These are phyloP conservation scores for Zygoascus bituminiphila DNA, from an alignment of 805 yeast species.

Conservation along the genomic window DNA sequence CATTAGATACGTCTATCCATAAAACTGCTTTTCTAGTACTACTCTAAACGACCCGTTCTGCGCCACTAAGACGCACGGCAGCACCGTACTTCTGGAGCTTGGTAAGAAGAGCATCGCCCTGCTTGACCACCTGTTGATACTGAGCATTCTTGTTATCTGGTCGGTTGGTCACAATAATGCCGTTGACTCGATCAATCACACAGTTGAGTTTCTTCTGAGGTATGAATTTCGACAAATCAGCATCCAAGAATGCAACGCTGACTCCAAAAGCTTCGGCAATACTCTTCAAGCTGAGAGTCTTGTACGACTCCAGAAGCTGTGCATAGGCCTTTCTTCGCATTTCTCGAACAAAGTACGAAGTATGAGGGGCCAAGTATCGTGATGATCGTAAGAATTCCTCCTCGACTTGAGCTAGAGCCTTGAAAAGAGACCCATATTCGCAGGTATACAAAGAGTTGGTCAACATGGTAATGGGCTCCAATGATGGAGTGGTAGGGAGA, in stretches of 20 bases:
- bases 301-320: slow-evolving; percentile 89
- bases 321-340: slow-evolving; percentile 92
- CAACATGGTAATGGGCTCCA: slow-evolving; percentile 74
- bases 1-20: background rate
- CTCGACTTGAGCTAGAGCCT: slow-evolving; percentile 66
- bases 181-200: slow-evolving; percentile 91
- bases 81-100: slow-evolving; percentile 96
- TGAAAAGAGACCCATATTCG: slow-evolving; percentile 75
- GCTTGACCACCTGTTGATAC: slow-evolving; percentile 79
- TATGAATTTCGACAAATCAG: slow-evolving; percentile 79
- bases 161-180: slow-evolving; percentile 85
- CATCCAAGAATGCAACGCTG: slow-evolving; percentile 74
- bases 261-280: slow-evolving; percentile 95
- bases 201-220: slow-evolving; percentile 92
- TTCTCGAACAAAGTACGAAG: slow-evolving; percentile 80
- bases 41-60: slow-evolving; percentile 40
- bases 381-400: slow-evolving; percentile 58
- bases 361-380: slow-evolving; percentile 65
- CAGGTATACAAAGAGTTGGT: slow-evolving; percentile 84
- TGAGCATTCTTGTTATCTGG: slow-evolving; percentile 95
- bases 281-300: slow-evolving; percentile 77
- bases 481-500: slow-evolving; percentile 55
- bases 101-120: slow-evolving; percentile 86
- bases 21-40: too few species aligned
- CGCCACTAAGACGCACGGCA: slow-evolving; percentile 90